phyloP scores from a whole-genome alignment of 1,284 basidiomycete species.

The Coniferiporia weirii region DNA sequence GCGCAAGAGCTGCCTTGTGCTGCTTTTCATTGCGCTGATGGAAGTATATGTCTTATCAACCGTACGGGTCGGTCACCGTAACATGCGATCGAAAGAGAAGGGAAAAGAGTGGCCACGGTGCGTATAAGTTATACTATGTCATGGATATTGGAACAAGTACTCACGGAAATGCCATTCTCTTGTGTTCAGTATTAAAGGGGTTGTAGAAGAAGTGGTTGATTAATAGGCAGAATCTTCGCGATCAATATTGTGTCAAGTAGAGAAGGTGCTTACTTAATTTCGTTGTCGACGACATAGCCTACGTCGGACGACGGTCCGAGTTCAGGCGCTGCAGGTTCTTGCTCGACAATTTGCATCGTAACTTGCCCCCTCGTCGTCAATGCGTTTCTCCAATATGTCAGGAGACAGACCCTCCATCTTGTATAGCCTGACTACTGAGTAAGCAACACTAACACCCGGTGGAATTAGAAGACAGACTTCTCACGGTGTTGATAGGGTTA shows the following conservation, averaged over 20 bases:
- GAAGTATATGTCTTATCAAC: constrained; percentile 63
- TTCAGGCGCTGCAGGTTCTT: not conserved
- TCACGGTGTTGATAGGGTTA: no score
- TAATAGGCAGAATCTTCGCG: no score
- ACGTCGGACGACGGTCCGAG: constrained; percentile 4
- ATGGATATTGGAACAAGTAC: constrained; percentile 19
- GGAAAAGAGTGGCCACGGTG: not conserved
- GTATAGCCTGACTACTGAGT: no score
- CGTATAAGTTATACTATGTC: not conserved
- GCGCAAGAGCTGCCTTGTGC: constrained; percentile 56
- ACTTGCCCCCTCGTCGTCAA: no score
- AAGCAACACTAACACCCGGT: no score
- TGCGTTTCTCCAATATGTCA: no score
- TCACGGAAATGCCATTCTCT: constrained; percentile 79
- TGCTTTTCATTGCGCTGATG: constrained; percentile 60
- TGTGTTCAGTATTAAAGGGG: not conserved
- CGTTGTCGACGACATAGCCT: constrained; percentile 4
- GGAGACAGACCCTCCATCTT: no score
- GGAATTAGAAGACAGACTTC: no score
- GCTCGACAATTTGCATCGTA: not conserved
- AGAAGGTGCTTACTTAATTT: constrained; percentile 11
- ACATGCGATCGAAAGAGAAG: not conserved
- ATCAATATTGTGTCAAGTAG: not conserved
- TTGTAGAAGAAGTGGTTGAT: no score
- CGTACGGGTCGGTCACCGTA: no score